phyloP scores from a whole-genome alignment of 2,329 filamentous ascomycete species.

The Colletotrichum tofieldiae region DNA sequence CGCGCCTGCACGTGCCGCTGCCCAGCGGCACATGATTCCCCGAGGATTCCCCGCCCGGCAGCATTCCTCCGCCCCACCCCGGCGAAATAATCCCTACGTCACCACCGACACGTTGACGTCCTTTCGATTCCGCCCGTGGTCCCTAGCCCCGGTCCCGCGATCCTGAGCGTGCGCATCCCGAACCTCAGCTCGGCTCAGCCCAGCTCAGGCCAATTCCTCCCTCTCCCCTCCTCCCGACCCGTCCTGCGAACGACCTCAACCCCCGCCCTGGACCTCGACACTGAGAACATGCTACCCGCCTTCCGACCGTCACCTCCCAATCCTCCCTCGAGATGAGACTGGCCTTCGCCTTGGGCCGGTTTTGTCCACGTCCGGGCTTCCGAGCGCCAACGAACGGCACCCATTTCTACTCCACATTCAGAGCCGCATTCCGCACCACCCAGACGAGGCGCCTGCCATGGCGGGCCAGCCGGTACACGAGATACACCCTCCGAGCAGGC shows the following conservation, averaged over 20 bases:
- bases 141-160: conserved; percentile 25
- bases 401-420: conserved; percentile 40
- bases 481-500: conserved; percentile 56
- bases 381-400: conserved; percentile 48
- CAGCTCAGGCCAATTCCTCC: neutral
- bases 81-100: conserved; percentile 47
- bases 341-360: conserved; percentile 60
- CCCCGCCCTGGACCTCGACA: neutral
- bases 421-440: conserved; percentile 18
- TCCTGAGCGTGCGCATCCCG: conserved; percentile 22
- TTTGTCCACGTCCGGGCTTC: conserved; percentile 58
- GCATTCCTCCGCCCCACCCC: neutral
- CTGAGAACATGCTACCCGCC: conserved; percentile 44
- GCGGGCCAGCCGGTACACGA: conserved; percentile 43
- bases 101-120: conserved; percentile 42
- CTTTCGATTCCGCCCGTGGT: conserved; percentile 9
- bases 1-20: neutral
- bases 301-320: conserved; percentile 20
- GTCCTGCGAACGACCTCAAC: neutral
- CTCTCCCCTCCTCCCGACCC: neutral
- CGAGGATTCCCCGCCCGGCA: conserved; percentile 46
- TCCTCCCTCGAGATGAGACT: conserved; percentile 61
- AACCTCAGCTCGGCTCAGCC: neutral
- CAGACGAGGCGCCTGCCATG: conserved; percentile 49
- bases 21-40: conserved; percentile 22